Conservation (phyloP, 176 grass and related monocot genomes). For the Carex scoparia region DNA sequence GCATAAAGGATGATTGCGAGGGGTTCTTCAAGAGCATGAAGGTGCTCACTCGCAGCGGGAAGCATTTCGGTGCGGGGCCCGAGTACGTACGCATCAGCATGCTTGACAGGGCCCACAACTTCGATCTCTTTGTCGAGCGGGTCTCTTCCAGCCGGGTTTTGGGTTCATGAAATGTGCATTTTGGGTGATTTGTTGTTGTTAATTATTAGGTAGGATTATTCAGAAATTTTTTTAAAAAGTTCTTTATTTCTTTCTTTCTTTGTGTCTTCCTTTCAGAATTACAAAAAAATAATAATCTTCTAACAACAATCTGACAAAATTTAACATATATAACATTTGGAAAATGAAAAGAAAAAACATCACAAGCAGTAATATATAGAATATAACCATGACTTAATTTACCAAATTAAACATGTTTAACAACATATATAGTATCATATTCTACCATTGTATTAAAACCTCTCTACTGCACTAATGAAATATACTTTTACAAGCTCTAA, state of each 20-base stretch:
- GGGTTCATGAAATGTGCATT: not conserved
- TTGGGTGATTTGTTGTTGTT: not conserved
- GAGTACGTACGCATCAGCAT: slow-evolving; percentile 25
- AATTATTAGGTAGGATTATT: not conserved
- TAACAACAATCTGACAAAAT: not conserved
- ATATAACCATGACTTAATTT: too few relatives aligned
- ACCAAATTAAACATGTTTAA: too few relatives aligned
- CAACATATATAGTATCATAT: too few relatives aligned
- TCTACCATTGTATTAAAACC: too few relatives aligned
- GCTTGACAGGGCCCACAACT: slow-evolving; percentile 21
- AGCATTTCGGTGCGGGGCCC: slow-evolving; percentile 8
- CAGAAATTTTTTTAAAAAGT: not conserved
- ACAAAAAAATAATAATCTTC: not conserved
- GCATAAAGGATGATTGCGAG: slow-evolving; percentile 9
- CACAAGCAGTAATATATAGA: too few relatives aligned
- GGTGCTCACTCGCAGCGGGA: slow-evolving; percentile 23
- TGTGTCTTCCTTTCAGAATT: not conserved
- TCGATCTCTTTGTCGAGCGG: slow-evolving; percentile 19
- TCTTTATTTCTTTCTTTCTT: not conserved
- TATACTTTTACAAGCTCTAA: too few relatives aligned
- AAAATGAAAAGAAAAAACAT: too few relatives aligned
- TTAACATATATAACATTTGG: too few relatives aligned
- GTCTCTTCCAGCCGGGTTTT: not conserved
- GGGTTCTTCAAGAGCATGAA: slow-evolving; percentile 1
- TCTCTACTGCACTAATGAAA: too few relatives aligned